Evolutionary conservation across 768 basidiomycete genomes (phyloP).

Genomic region (Nidularia pulvinata): DNA sequence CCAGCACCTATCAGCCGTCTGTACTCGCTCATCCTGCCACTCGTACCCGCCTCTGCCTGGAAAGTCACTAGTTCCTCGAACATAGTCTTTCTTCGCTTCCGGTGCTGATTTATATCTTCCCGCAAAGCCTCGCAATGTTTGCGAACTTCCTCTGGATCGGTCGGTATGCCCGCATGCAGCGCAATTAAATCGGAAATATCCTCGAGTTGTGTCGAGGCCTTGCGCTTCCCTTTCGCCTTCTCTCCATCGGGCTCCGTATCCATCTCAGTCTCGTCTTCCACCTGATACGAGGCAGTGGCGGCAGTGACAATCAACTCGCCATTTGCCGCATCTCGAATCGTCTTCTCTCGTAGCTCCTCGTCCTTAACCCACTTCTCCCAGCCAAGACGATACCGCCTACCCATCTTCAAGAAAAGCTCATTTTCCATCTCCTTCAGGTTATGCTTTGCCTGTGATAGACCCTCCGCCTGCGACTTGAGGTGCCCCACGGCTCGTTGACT

Average conservation of each 20-base stretch:
- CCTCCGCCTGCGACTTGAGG: conserved; percentile 70
- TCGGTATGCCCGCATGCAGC: conserved; percentile 57
- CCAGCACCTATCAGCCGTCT: conserved; percentile 87
- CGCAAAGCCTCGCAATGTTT: conserved; percentile 59
- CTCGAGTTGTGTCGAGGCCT: conserved; percentile 44
- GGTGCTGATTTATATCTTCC: conserved; percentile 63
- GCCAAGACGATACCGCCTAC: conserved; percentile 76
- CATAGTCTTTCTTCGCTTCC: conserved; percentile 66
- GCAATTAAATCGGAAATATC: conserved; percentile 65
- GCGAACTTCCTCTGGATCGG: conserved; percentile 51
- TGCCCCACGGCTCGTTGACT: conserved; percentile 74
- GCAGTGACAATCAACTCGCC: conserved; percentile 52
- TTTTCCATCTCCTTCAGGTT: conserved; percentile 61
- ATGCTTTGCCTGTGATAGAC: conserved; percentile 58
- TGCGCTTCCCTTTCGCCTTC: conserved; percentile 55
- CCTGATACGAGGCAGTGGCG: conserved; percentile 40
- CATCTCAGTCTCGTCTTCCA: conserved; percentile 44
- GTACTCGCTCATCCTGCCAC: conserved; percentile 88
- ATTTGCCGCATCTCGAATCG: conserved; percentile 60
- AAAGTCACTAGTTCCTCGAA: conserved; percentile 80
- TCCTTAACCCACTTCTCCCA: conserved; percentile 94
- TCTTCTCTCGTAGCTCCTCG: conserved; percentile 77
- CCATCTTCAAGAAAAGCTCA: conserved; percentile 76
- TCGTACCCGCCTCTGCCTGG: conserved; percentile 90
- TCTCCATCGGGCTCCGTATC: conserved; percentile 36